Evolutionary conservation across 306 rosid genomes (phyloP), one percentile per base, ranked within the genome.

Genomic region (Lupinus albus): DNA sequence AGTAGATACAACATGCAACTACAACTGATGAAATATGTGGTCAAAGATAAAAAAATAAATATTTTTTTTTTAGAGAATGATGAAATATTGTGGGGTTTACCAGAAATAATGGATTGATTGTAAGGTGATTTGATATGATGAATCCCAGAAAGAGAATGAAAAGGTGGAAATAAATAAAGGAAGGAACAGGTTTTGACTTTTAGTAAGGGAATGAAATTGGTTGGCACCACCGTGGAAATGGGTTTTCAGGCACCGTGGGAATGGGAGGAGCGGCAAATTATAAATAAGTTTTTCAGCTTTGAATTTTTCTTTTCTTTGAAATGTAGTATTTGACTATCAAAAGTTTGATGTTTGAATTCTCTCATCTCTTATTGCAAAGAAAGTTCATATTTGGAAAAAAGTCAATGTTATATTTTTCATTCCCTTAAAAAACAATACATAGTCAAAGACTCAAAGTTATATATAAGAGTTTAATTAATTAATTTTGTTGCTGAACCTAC

Each of bases 211-310:
- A 39, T 10, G 45, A 39, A 36, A 36, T 36, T 4, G 1, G 11
- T 36, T 36, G 41, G 41, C 11, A 7, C 10, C n/a, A 36, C 67
- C 39, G 18, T 14, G 1, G n/a, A 9, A 48, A 16, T 4, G 1
- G 61, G 18, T 38, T 38, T 53, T 39, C 63, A 33, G 53, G 63
- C 63, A 68, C 73, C 52, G 73, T 68, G 2, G 44, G 7, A 68
- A 39, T 68, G 41, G 42, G 73, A 53, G 64, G 62, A 52, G 28
- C 20, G 20, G 20, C 8, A 33, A 33, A 33, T 33, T 33, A 33
- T 33, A 33, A 33, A 33, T 4, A 28, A 1, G 3, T 33, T 33
- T 33, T 33, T 33, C 1, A 33, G 38, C 38, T 33, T 33, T 33
- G 38, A 33, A 0, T 33, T 33, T 33, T 33, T 33, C 38, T 33